These are phyloP conservation scores for Crithidia thermophila DNA, from an alignment of 208 protist species.

Conservation along the genomic window DNA sequence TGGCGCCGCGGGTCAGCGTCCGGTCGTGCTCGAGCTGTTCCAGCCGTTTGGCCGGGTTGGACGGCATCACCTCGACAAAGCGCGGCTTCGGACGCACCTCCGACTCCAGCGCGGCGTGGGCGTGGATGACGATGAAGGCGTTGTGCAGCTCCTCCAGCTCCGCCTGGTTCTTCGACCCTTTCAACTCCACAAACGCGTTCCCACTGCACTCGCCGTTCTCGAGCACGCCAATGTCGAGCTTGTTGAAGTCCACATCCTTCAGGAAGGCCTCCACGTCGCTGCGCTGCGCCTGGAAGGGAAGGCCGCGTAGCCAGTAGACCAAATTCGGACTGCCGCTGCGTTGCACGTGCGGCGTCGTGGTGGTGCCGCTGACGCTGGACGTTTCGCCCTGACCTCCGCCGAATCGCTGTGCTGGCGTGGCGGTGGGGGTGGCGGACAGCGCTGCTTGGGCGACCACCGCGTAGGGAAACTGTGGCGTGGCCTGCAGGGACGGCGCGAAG, in stretches of 20 bases:
- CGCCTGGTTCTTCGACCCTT: slow-evolving; percentile 16
- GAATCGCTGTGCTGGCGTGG: too few species aligned
- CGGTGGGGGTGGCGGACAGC: too few species aligned
- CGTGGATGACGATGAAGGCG: slow-evolving; percentile 1
- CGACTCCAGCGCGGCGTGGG: background rate
- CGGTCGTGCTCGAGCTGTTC: slow-evolving; percentile 18
- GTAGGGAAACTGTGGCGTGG: too few species aligned
- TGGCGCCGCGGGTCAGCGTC: background rate
- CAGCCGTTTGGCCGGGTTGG: slow-evolving; percentile 8
- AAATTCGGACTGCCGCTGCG: background rate
- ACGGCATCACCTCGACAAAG: slow-evolving; percentile 20
- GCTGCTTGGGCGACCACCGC: too few species aligned
- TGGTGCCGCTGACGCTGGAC: background rate
- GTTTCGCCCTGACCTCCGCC: too few species aligned
- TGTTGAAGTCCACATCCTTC: slow-evolving; percentile 5
- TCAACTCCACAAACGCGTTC: slow-evolving; percentile 17
- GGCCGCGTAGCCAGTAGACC: slow-evolving; percentile 11
- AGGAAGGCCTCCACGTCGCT: slow-evolving; percentile 8
- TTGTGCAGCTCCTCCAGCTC: slow-evolving; percentile 11
- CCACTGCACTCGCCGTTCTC: slow-evolving; percentile 15
- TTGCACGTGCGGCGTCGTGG: background rate
- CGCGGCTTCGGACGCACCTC: slow-evolving; percentile 17
- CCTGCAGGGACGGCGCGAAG: too few species aligned
- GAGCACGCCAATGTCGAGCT: slow-evolving; percentile 11
- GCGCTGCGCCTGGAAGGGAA: slow-evolving; percentile 8